phyloP scores from a whole-genome alignment of 1,284 basidiomycete genomes.

The Pseudozyma sp. region DNA sequence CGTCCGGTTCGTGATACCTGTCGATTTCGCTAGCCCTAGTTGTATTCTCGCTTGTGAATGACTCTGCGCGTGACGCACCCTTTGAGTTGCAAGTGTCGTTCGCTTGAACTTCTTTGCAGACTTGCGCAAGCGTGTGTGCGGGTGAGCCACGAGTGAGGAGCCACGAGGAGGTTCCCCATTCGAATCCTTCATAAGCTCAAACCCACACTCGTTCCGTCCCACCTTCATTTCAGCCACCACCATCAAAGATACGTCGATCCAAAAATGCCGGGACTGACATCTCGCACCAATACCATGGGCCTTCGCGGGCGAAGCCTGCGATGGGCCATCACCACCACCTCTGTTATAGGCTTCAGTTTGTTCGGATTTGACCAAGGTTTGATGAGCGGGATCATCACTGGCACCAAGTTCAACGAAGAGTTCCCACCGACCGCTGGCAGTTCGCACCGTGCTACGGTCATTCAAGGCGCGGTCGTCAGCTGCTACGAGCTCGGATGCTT shows the following conservation, averaged over 20 bases:
- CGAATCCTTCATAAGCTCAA: too few relatives aligned
- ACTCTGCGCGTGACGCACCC: too few relatives aligned
- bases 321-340: constrained; percentile 8
- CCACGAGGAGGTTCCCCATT: too few relatives aligned
- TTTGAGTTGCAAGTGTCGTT: too few relatives aligned
- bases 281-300: constrained; percentile 20
- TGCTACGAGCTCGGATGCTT: constrained; percentile 42
- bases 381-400: constrained; percentile 83
- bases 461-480: constrained; percentile 44
- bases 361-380: constrained; percentile 71
- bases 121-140: too few relatives aligned
- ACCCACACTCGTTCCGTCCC: background rate
- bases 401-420: constrained; percentile 79
- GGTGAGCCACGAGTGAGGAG: too few relatives aligned
- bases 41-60: too few relatives aligned
- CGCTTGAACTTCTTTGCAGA: too few relatives aligned
- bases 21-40: too few relatives aligned
- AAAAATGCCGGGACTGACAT: background rate
- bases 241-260: too few relatives aligned
- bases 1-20: too few relatives aligned
- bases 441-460: constrained; percentile 13
- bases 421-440: constrained; percentile 15
- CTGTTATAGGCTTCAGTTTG: constrained; percentile 78
- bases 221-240: too few relatives aligned
- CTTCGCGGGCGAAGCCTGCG: constrained; percentile 17